Evolutionary conservation across 2,329 filamentous ascomycete species (phyloP).

Genomic region (Clonostachys solani): DNA sequence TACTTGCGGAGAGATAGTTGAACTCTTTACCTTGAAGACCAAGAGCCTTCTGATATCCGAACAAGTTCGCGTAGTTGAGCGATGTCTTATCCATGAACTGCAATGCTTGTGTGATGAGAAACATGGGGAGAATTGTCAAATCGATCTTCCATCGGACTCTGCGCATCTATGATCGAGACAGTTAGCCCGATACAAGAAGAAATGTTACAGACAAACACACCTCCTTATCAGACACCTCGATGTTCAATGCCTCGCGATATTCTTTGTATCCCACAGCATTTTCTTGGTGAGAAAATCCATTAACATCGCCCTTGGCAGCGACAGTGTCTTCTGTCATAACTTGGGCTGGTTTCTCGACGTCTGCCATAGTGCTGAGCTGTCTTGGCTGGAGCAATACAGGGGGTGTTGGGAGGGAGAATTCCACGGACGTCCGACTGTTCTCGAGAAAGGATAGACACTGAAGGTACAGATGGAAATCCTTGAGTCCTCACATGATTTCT

Average conservation of each 20-base stretch:
- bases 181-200: not conserved
- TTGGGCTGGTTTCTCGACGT: not conserved
- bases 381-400: too few species aligned
- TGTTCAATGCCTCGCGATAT: conserved; percentile 1
- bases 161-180: not conserved
- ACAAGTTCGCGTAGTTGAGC: conserved; percentile 21
- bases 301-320: not conserved
- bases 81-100: conserved; percentile 20
- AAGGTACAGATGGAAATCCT: too few species aligned
- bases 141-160: conserved; percentile 16
- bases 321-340: not conserved
- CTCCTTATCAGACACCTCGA: conserved; percentile 1
- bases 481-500: too few species aligned
- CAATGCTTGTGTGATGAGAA: conserved; percentile 17
- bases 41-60: conserved; percentile 23
- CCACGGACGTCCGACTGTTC: too few species aligned
- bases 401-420: too few species aligned
- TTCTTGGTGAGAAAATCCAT: not conserved
- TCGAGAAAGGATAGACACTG: too few species aligned
- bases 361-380: not conserved
- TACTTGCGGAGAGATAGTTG: conserved; percentile 26
- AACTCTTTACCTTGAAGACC: conserved; percentile 23
- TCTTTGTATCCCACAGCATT: conserved; percentile 3
- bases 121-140: conserved; percentile 15
- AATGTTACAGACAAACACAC: not conserved